Conservation (phyloP, 495 filamentous ascomycete genomes). For the Daldinia loculata region DNA sequence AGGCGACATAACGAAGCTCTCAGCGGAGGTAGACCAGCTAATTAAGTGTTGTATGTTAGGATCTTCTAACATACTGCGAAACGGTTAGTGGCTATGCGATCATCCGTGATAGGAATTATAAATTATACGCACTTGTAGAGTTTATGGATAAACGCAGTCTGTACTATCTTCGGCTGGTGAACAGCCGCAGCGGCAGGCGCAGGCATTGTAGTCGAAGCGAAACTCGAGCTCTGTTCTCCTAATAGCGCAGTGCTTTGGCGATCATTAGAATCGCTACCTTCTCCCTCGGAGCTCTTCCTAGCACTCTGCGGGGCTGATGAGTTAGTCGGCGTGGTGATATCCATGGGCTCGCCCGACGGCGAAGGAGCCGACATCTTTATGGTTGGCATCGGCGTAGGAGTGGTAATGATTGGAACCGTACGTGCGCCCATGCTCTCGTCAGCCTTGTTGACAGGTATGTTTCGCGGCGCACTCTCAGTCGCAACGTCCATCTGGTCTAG, state of each 20-base stretch:
- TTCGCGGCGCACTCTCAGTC: constrained; percentile 58
- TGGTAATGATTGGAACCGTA: constrained; percentile 58
- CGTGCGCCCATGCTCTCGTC: constrained; percentile 55
- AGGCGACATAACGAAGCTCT: constrained; percentile 98
- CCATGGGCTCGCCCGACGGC: constrained; percentile 59
- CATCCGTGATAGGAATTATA: constrained; percentile 28
- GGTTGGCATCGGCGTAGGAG: constrained; percentile 48
- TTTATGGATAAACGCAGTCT: constrained; percentile 99
- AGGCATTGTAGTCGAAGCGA: constrained; percentile 50
- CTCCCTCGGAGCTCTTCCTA: constrained; percentile 58
- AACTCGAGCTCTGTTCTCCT: constrained; percentile 43
- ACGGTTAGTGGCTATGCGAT: constrained; percentile 50
- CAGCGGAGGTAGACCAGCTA: constrained; percentile 90
- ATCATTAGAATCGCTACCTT: constrained; percentile 51
- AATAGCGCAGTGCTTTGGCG: constrained; percentile 42
- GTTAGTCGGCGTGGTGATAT: constrained; percentile 58
- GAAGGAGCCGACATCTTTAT: constrained; percentile 61
- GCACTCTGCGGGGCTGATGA: constrained; percentile 53
- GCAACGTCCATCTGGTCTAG: constrained; percentile 59
- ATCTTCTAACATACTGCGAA: constrained; percentile 91
- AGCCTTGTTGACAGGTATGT: constrained; percentile 48
- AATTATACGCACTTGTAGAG: constrained; percentile 84
- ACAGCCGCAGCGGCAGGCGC: constrained; percentile 78
- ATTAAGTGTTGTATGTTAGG: constrained; percentile 91
- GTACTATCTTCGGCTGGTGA: constrained; percentile 96